A percentile compares a stretch with the other conserved stretches of the same genome.
Evolutionary conservation across 169 alveolate genomes (phyloP).

Genomic region (Plasmodium cynomolgi): DNA sequence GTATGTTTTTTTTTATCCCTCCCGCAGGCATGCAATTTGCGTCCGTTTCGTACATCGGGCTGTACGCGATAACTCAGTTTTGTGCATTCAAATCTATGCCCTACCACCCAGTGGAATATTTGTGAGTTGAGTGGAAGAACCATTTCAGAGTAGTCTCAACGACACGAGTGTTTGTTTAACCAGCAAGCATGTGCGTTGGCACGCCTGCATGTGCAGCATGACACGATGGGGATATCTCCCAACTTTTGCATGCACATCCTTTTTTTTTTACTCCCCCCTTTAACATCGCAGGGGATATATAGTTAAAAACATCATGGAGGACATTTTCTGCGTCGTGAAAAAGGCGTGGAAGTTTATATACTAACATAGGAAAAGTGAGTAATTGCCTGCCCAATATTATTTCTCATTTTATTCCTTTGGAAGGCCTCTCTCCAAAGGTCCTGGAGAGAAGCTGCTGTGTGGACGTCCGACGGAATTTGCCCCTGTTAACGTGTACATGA

Average conservation of each 20-base stretch:
- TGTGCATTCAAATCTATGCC: slow-evolving; percentile 26
- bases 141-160: neutral
- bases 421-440: neutral
- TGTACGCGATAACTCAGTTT: slow-evolving; percentile 16
- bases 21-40: slow-evolving; percentile 23
- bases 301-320: slow-evolving; percentile 49
- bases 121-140: neutral
- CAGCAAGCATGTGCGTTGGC: neutral
- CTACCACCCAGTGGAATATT: slow-evolving; percentile 66
- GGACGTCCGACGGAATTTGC: neutral
- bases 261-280: neutral
- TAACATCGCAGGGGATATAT: slow-evolving; percentile 33
- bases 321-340: slow-evolving; percentile 25
- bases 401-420: neutral
- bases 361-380: neutral
- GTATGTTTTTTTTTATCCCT: neutral
- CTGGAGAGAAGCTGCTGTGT: neutral
- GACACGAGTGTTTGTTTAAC: neutral
- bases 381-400: neutral
- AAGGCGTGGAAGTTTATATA: slow-evolving; percentile 9
- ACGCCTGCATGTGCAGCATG: neutral
- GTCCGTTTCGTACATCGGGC: slow-evolving; percentile 43
- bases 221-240: neutral
- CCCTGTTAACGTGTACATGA: neutral
- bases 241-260: neutral